Base-by-base conservation (phyloP, 192 early-diverging fungal genomes). In the Coemansia sp. region DNA sequence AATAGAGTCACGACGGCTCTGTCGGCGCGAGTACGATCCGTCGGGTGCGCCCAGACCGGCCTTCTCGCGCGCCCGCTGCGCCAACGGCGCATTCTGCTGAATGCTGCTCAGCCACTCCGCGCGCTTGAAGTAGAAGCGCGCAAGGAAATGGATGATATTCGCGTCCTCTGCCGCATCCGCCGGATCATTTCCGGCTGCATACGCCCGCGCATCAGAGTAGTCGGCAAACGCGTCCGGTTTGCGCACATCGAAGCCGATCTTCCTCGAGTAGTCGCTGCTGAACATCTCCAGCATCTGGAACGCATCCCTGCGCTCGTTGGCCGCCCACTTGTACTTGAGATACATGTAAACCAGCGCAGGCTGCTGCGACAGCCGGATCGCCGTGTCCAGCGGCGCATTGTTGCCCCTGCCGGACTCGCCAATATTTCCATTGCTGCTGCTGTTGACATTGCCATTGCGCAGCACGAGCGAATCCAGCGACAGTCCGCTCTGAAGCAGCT, bases 91-190 rank as follows among this genome's bases (percentile, higher is more conserved):
- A 6, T 56, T 68, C 26, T 74, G 72, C 65, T 76, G 70, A 15
- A 81, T 58, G 26, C 63, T 76, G 54, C 61, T 70, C 19, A 98
- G 92, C 97, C 97, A 99, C 79, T 99, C 95, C 42, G 95, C 97
- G 56, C 92, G 87, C 77, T 96, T 95, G 43, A 94, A 86, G 79
- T 97, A 95, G 74, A 97, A 97, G 26, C 92, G 85, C 11, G 92
- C 89, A 57, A 94, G 76, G 54, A 76, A 40, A 23, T 69, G 74
- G 15, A 93, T 64, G 2, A 56, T 67, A 58, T 59, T 50, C 15
- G 61, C 47, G 5, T 76, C 77, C 9, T 64, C 71, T 0, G 52
- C 69, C 0, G 56, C 53, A 16, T 70, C 68, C 0, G 40, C 18
- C 2, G 57, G 47, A 40, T 40, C 44, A 32, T 48, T 63, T 19